These are phyloP conservation scores for Seminavis robusta DNA, from an alignment of 108 stramenopile genomes.

Conservation along the genomic window DNA sequence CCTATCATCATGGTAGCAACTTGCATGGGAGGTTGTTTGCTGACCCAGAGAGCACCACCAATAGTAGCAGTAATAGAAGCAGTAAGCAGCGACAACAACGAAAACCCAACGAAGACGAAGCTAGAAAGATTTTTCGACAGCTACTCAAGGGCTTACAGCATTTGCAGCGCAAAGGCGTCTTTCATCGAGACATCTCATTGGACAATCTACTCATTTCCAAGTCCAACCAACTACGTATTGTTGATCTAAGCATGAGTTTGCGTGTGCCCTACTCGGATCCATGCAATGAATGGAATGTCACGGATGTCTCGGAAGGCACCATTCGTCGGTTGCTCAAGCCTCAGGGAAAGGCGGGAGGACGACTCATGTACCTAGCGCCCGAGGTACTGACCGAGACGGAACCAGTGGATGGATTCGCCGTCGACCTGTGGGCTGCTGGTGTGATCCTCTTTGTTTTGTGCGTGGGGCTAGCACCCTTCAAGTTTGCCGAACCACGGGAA, in stretches of 20 bases:
- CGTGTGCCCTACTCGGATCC: slow-evolving; percentile 68
- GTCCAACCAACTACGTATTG: slow-evolving; percentile 33
- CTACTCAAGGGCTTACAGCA: slow-evolving; percentile 65
- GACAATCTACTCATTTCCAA: slow-evolving; percentile 72
- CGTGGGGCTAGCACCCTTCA: slow-evolving; percentile 68
- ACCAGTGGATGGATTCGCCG: slow-evolving; percentile 72
- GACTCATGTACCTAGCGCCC: slow-evolving; percentile 83
- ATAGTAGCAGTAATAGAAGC: background rate
- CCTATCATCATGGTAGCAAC: slow-evolving; percentile 80
- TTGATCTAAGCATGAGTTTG: slow-evolving; percentile 76
- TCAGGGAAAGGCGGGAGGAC: slow-evolving; percentile 62
- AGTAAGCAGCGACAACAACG: no score
- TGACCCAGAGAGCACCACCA: background rate
- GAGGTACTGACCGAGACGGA: slow-evolving; percentile 54
- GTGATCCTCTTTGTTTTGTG: slow-evolving; percentile 79
- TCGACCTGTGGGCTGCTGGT: slow-evolving; percentile 85
- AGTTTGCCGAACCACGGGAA: slow-evolving; percentile 55
- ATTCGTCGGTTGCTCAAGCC: slow-evolving; percentile 43
- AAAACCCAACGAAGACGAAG: slow-evolving; percentile 33
- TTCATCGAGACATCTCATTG: slow-evolving; percentile 70
- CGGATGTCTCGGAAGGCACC: slow-evolving; percentile 59
- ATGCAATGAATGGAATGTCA: slow-evolving; percentile 18
- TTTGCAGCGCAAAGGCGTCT: slow-evolving; percentile 63
- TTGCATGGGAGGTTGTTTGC: slow-evolving; percentile 48
- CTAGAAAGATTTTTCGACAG: slow-evolving; percentile 66